Evolutionary conservation across 2,329 filamentous ascomycete species (phyloP).

Genomic region (Emmonsiellopsis sp.): DNA sequence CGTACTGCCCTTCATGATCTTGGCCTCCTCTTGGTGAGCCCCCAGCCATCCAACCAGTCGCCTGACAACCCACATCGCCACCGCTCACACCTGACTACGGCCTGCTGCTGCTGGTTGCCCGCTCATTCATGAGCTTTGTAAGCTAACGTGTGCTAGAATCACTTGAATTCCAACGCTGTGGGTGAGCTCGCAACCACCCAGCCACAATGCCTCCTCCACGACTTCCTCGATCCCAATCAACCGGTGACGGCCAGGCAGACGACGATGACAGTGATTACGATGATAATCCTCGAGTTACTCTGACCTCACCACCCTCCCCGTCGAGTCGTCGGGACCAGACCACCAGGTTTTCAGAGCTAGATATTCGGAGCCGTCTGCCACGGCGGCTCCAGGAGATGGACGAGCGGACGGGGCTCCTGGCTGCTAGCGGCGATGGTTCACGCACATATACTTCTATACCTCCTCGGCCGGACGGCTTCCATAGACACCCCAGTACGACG

Average conservation of each 20-base stretch:
- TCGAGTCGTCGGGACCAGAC: slow-evolving; percentile 5
- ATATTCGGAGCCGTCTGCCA: slow-evolving; percentile 9
- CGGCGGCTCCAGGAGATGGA: slow-evolving; percentile 6
- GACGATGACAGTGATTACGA: slow-evolving; percentile 3
- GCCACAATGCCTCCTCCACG: slow-evolving; percentile 7
- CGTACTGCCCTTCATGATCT: no score
- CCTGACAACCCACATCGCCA: no score
- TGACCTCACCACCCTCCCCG: slow-evolving; percentile 12
- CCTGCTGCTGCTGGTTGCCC: no score
- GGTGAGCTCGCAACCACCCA: neutral
- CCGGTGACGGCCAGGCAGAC: neutral
- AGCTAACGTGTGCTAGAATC: no score
- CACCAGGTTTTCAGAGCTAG: slow-evolving; percentile 10
- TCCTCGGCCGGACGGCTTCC: slow-evolving; percentile 22
- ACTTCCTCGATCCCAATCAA: neutral
- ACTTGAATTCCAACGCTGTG: neutral
- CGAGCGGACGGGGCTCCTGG: slow-evolving; percentile 29
- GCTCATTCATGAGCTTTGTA: no score
- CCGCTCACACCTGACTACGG: no score
- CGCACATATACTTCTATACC: slow-evolving; percentile 30
- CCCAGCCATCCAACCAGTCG: no score
- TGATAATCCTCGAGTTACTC: slow-evolving; percentile 7
- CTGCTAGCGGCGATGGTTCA: slow-evolving; percentile 11
- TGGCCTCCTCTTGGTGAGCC: no score
- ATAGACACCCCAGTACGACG: slow-evolving; percentile 24